Conservation (phyloP, 1,284 basidiomycete species). For the Pseudozyma tsukubaensis region DNA sequence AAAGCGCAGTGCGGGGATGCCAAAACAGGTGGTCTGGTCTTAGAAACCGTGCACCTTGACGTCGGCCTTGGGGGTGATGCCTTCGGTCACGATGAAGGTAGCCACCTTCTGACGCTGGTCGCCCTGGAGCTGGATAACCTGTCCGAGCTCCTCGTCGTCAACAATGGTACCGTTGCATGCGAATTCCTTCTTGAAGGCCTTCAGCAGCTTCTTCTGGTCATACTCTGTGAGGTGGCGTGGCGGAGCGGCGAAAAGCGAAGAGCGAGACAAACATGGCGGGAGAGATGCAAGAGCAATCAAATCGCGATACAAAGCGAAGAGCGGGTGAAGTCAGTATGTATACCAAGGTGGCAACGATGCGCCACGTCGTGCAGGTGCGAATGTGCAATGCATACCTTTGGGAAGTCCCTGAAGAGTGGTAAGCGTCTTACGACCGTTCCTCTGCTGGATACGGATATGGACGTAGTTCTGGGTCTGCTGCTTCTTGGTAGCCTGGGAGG, state of each 20-base stretch:
- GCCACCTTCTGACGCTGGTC: constrained; percentile 94
- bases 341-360: constrained; percentile 7
- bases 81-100: constrained; percentile 65
- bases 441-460: constrained; percentile 85
- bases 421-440: constrained; percentile 98
- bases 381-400: constrained; percentile 75
- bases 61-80: constrained; percentile 63
- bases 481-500: constrained; percentile 51
- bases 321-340: background rate
- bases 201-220: constrained; percentile 97
- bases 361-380: too few species aligned
- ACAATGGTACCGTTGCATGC: constrained; percentile 99
- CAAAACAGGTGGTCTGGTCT: background rate
- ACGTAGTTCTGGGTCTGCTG: constrained; percentile 68
- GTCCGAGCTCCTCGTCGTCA: constrained; percentile 94
- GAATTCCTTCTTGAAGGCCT: constrained; percentile 99
- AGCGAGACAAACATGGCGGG: too few species aligned
- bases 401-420: constrained; percentile 97
- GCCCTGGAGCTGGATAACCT: constrained; percentile 98
- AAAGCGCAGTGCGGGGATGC: background rate
- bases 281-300: background rate
- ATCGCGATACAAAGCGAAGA: background rate
- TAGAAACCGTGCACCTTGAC: constrained; percentile 69
- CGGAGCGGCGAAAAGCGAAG: background rate
- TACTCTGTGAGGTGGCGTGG: constrained; percentile 76